These are phyloP conservation scores for Salisapilia sapeloensis DNA, from an alignment of 352 stramenopile species.

Conservation along the genomic window DNA sequence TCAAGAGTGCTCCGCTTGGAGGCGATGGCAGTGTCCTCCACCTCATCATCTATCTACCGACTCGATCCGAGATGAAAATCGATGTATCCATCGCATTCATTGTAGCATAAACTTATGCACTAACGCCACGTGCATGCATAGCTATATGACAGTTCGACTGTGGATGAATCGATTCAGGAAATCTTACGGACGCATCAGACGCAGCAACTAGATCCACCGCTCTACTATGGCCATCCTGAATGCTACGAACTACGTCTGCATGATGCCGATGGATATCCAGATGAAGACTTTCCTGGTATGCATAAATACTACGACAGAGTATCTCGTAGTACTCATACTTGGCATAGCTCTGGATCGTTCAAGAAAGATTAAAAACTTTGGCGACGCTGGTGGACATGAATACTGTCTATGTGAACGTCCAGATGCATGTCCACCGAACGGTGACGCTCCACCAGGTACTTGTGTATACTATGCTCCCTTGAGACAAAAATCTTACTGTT, in stretches of 20 bases:
- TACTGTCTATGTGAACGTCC: slow-evolving; percentile 78
- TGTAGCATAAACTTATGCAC: too few relatives aligned
- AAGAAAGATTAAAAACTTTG: slow-evolving; percentile 83
- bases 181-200: slow-evolving; percentile 53
- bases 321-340: background rate
- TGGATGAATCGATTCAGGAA: slow-evolving; percentile 78
- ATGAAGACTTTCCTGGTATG: slow-evolving; percentile 81
- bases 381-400: slow-evolving; percentile 70
- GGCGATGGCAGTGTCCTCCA: slow-evolving; percentile 53
- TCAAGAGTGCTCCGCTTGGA: slow-evolving; percentile 22
- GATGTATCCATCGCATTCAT: slow-evolving; percentile 19
- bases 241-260: slow-evolving; percentile 78
- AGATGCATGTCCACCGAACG: slow-evolving; percentile 59
- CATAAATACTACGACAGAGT: background rate
- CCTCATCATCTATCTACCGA: slow-evolving; percentile 75
- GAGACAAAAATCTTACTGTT: background rate
- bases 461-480: background rate
- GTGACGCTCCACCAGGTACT: slow-evolving; percentile 25
- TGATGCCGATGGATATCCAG: slow-evolving; percentile 64
- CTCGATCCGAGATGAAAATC: slow-evolving; percentile 75
- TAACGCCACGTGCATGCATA: too few relatives aligned
- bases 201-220: slow-evolving; percentile 30
- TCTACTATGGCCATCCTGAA: slow-evolving; percentile 78
- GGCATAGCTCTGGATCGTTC: slow-evolving; percentile 54
- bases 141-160: slow-evolving; percentile 74